Conservation (phyloP, 2,329 filamentous ascomycete genomes). For the Lizonia empirigonia region DNA sequence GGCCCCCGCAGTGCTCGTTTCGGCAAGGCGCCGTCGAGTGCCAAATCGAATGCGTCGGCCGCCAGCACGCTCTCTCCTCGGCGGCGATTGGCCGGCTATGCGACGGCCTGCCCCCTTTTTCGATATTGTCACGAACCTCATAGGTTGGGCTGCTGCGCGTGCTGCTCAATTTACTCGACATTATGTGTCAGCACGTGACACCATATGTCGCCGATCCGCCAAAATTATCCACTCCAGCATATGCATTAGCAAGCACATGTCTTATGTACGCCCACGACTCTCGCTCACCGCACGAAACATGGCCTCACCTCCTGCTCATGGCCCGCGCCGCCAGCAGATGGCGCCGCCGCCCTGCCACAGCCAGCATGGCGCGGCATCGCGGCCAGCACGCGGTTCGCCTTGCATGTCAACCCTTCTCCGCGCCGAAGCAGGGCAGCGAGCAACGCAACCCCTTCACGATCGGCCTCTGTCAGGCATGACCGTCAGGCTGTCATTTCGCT, state of each 20-base stretch:
- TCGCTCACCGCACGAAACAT: conserved; percentile 22
- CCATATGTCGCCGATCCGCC: conserved; percentile 22
- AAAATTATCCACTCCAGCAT: conserved; percentile 19
- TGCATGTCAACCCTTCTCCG: conserved; percentile 1
- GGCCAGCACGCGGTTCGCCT: conserved; percentile 6
- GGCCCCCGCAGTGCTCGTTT: conserved; percentile 21
- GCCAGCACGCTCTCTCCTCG: not conserved
- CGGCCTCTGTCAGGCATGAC: conserved; percentile 16
- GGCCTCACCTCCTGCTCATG: conserved; percentile 12
- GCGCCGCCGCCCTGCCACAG: conserved; percentile 2
- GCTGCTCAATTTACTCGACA: conserved; percentile 14
- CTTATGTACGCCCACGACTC: conserved; percentile 30
- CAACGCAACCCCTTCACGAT: not conserved
- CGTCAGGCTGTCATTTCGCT: conserved; percentile 28
- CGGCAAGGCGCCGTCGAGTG: conserved; percentile 3
- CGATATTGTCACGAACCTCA: conserved; percentile 29
- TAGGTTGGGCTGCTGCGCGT: conserved; percentile 18
- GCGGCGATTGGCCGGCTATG: conserved; percentile 27
- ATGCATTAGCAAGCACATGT: conserved; percentile 33
- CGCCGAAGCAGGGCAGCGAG: not conserved
- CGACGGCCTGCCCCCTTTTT: conserved; percentile 31
- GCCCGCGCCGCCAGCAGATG: conserved; percentile 8
- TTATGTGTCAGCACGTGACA: conserved; percentile 28
- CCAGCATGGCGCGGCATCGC: not conserved
- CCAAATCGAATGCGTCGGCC: conserved; percentile 16